phyloP scores from a whole-genome alignment of 306 rosid genomes.

The Prosopis cineraria region DNA sequence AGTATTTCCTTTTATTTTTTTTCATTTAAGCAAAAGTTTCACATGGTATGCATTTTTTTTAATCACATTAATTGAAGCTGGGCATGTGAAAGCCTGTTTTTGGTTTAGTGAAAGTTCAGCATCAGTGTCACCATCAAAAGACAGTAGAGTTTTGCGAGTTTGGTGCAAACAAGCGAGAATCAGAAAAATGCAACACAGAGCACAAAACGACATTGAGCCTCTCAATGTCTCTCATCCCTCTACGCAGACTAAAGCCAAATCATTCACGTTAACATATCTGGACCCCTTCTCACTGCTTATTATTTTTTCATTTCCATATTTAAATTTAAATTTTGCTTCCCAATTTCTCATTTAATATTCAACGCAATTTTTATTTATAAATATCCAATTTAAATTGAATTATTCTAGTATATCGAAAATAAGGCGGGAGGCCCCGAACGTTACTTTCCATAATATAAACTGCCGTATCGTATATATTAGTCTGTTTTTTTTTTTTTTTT shows the following conservation, averaged over 20 bases:
- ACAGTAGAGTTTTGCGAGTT: not conserved
- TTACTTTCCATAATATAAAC: too few species aligned
- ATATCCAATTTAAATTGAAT: too few species aligned
- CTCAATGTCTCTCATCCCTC: not conserved
- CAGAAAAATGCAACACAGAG: not conserved
- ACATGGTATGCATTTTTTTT: not conserved
- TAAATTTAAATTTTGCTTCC: too few species aligned
- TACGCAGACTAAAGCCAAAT: slow-evolving; percentile 27
- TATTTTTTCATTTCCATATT: too few species aligned
- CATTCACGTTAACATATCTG: slow-evolving; percentile 23
- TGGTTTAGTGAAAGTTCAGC: not conserved
- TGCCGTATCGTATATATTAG: too few species aligned
- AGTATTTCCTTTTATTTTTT: too few species aligned
- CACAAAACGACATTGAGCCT: not conserved
- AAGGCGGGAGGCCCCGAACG: too few species aligned
- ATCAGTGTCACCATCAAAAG: not conserved
- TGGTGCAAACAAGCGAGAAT: not conserved
- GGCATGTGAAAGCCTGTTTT: not conserved
- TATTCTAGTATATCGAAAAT: too few species aligned
- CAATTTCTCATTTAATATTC: too few species aligned
- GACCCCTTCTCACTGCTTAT: not conserved
- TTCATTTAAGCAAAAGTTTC: not conserved
- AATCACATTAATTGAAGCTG: too few species aligned
- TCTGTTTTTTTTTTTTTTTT: too few species aligned
- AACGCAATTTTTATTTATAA: too few species aligned